These are phyloP conservation scores for Centrapalus pauciflorus DNA, from an alignment of 129 eudicot species.

Conservation along the genomic window DNA sequence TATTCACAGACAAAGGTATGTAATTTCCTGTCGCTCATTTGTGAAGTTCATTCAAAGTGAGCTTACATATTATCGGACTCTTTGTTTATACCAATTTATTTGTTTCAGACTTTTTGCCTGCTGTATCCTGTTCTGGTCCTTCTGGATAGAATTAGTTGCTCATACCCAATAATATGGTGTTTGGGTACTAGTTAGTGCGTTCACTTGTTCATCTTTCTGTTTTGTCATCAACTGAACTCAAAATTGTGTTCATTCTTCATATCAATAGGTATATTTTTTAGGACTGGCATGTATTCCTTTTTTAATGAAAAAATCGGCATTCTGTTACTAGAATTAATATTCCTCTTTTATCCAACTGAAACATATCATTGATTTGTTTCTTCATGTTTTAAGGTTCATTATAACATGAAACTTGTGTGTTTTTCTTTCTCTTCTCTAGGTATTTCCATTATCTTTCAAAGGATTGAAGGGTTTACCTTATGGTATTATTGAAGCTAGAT, in stretches of 20 bases:
- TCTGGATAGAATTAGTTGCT: background rate
- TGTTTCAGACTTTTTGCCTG: too few relatives aligned
- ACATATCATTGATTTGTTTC: background rate
- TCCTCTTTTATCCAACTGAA: background rate
- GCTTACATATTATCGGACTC: background rate
- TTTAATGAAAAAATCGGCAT: background rate
- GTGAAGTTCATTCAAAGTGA: background rate
- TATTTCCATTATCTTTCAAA: slow-evolving; percentile 27
- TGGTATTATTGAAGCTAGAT: slow-evolving; percentile 70
- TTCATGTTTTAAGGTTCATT: background rate
- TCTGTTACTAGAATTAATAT: background rate
- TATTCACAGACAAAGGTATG: slow-evolving; percentile 75
- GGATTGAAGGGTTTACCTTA: slow-evolving; percentile 65
- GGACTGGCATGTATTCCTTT: slow-evolving; percentile 19
- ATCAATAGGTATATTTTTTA: background rate
- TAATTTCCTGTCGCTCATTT: background rate
- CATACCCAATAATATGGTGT: background rate
- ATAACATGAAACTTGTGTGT: slow-evolving; percentile 4
- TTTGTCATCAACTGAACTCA: slow-evolving; percentile 44
- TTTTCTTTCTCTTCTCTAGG: slow-evolving; percentile 31
- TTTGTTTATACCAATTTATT: background rate
- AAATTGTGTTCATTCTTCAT: slow-evolving; percentile 34
- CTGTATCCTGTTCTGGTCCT: too few relatives aligned
- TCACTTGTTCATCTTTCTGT: too few relatives aligned
- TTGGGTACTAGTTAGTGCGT: background rate